phyloP scores from a whole-genome alignment of 2,329 filamentous ascomycete genomes.

The Zarea fungicola region DNA sequence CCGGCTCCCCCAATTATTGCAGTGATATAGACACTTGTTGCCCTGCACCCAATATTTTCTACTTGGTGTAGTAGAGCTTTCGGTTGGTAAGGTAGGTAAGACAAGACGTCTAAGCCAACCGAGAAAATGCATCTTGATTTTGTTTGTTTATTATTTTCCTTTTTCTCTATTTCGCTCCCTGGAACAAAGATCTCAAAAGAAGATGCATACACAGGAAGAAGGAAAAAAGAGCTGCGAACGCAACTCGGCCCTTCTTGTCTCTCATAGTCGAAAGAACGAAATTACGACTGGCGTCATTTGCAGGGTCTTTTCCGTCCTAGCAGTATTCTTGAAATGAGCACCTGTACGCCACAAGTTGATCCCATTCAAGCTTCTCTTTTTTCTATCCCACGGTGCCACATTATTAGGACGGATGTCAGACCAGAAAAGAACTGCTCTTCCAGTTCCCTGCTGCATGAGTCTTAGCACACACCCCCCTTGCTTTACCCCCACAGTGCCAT shows the following conservation, averaged over 20 bases:
- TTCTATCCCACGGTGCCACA: not conserved
- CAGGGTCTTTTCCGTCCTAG: not conserved
- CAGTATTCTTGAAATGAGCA: not conserved
- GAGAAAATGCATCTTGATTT: not conserved
- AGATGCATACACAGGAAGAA: not conserved
- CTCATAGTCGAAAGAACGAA: not conserved
- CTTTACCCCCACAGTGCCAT: not conserved
- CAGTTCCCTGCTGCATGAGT: not conserved
- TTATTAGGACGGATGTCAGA: too few species aligned
- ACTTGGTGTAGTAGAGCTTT: not conserved
- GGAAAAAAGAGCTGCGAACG: too few species aligned
- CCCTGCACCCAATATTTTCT: too few species aligned
- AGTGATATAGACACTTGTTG: too few species aligned
- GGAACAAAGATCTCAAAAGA: not conserved
- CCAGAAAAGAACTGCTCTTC: too few species aligned
- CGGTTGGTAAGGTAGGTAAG: not conserved
- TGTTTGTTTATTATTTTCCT: not conserved
- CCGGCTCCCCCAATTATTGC: too few species aligned
- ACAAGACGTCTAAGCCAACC: not conserved
- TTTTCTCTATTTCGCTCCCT: not conserved
- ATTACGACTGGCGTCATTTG: conserved; percentile 13
- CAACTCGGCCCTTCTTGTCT: not conserved
- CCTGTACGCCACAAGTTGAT: not conserved
- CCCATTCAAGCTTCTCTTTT: not conserved
- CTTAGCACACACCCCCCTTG: not conserved